Percentiles rank a stretch among this genome's conserved stretches.
These are phyloP conservation scores for Sicyos edulis DNA, from an alignment of 306 rosid species.

Conservation along the genomic window DNA sequence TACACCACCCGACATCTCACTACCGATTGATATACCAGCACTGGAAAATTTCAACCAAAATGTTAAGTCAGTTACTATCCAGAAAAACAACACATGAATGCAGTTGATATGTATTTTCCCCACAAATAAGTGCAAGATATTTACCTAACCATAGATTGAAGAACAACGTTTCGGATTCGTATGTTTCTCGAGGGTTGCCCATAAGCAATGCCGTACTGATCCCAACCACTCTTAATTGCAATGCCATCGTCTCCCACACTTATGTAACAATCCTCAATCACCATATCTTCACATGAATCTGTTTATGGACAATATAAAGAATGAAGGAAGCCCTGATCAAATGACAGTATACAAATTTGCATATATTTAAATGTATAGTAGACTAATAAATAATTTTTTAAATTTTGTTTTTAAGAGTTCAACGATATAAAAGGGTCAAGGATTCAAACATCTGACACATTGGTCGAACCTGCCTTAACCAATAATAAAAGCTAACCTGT, in stretches of 20 bases:
- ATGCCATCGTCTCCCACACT: constrained; percentile 95
- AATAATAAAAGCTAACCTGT: too few species aligned
- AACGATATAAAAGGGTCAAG: too few species aligned
- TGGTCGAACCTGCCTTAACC: too few species aligned
- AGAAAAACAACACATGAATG: background rate
- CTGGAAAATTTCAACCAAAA: constrained; percentile 53
- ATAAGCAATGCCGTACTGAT: constrained; percentile 91
- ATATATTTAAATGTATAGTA: too few species aligned
- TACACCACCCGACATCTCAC: constrained; percentile 99
- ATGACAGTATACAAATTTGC: background rate
- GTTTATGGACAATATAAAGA: constrained; percentile 22
- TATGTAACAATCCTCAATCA: constrained; percentile 91
- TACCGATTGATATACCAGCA: constrained; percentile 95
- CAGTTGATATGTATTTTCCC: background rate
- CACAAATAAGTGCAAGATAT: constrained; percentile 13
- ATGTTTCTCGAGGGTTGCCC: constrained; percentile 79
- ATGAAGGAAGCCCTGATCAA: background rate
- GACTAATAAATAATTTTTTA: too few species aligned
- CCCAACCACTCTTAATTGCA: constrained; percentile 99
- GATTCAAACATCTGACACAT: too few species aligned
- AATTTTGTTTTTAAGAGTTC: too few species aligned
- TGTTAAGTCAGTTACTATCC: constrained; percentile 17
- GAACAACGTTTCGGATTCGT: constrained; percentile 78
- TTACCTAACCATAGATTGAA: constrained; percentile 99
- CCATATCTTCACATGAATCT: constrained; percentile 98